Evolutionary conservation across 2,329 filamentous ascomycete genomes (phyloP).

Genomic region (Colletotrichum scovillei): DNA sequence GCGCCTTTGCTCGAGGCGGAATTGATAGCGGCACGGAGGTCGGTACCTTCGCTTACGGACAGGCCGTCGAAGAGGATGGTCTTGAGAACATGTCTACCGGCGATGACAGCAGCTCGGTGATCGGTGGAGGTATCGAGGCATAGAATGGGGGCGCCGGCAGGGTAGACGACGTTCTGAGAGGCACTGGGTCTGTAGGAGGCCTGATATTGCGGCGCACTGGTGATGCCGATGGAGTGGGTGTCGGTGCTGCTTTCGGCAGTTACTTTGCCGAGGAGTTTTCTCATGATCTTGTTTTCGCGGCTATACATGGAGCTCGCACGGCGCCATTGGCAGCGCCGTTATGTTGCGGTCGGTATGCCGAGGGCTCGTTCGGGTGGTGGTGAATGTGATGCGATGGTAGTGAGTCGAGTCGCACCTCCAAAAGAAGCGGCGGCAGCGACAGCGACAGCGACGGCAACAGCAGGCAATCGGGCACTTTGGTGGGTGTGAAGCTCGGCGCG

Average conservation of each 20-base stretch:
- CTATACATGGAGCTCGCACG: constrained; percentile 57
- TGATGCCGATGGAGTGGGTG: constrained; percentile 54
- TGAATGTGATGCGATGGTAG: not conserved
- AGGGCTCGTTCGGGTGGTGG: not conserved
- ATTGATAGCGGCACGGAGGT: constrained; percentile 68
- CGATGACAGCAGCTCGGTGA: constrained; percentile 66
- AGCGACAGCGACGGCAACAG: not conserved
- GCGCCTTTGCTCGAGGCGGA: constrained; percentile 55
- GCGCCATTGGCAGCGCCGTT: constrained; percentile 45
- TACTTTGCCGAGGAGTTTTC: constrained; percentile 69
- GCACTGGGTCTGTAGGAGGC: constrained; percentile 61
- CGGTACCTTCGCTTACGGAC: constrained; percentile 65
- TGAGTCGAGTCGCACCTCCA: not conserved
- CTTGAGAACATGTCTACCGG: constrained; percentile 70
- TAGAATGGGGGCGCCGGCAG: constrained; percentile 63
- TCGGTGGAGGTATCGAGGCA: constrained; percentile 70
- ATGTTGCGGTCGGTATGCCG: not conserved
- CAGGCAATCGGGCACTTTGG: not conserved
- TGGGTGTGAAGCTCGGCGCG: constrained; percentile 5
- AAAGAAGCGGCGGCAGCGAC: not conserved
- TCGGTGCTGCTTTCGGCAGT: constrained; percentile 58
- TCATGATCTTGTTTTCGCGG: constrained; percentile 67
- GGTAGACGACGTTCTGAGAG: constrained; percentile 66
- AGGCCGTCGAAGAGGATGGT: constrained; percentile 67
- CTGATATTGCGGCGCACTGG: constrained; percentile 55